Percentiles rank a stretch among this genome's conserved stretches.
These are phyloP conservation scores for Plasmodium yoelii DNA, from an alignment of 169 alveolate species.

Conservation along the genomic window DNA sequence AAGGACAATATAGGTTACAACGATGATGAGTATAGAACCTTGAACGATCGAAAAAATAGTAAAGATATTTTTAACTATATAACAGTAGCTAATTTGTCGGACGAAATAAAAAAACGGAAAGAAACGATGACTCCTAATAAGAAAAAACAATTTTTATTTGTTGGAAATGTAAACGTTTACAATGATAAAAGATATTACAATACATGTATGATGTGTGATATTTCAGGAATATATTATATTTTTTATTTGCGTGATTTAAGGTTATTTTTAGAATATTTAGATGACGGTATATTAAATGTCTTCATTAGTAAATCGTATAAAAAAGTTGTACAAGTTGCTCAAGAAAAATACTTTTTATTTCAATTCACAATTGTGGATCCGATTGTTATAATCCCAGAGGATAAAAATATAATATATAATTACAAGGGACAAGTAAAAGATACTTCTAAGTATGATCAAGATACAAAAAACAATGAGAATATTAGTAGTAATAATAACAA, in stretches of 20 bases:
- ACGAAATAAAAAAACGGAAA: conserved; percentile 67
- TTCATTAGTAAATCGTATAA: conserved; percentile 87
- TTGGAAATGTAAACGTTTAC: conserved; percentile 68
- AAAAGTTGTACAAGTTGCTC: conserved; percentile 89
- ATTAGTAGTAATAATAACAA: background rate
- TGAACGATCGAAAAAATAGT: conserved; percentile 27
- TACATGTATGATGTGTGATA: conserved; percentile 78
- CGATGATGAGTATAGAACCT: conserved; percentile 7
- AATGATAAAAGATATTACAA: conserved; percentile 68
- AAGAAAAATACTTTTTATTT: conserved; percentile 69
- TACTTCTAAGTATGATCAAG: conserved; percentile 13
- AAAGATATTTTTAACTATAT: conserved; percentile 57
- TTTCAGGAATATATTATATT: conserved; percentile 82
- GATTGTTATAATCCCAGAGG: conserved; percentile 74
- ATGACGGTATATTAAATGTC: conserved; percentile 89
- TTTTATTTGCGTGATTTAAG: conserved; percentile 86
- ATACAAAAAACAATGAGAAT: background rate
- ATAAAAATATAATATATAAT: conserved; percentile 75
- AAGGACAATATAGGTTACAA: background rate
- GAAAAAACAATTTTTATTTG: conserved; percentile 39
- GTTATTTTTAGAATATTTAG: conserved; percentile 85
- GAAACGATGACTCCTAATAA: conserved; percentile 12
- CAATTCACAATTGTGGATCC: conserved; percentile 59
- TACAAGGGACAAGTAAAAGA: conserved; percentile 60
- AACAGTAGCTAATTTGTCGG: conserved; percentile 32